Base-by-base conservation (phyloP, 805 yeast species). In the Clavispora santaluciae region DNA sequence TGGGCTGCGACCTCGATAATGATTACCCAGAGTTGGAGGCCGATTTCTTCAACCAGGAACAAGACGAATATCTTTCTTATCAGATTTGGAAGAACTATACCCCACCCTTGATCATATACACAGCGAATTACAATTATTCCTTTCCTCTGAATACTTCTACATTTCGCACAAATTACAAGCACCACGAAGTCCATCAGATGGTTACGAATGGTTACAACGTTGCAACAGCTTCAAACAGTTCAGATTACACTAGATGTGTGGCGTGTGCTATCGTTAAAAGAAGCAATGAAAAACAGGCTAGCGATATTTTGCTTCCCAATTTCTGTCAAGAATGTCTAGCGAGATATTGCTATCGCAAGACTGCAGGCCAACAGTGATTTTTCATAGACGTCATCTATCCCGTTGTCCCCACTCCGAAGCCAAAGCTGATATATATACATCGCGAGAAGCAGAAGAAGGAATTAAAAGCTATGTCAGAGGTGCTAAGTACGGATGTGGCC, bases 211-310 rank as follows among this genome's bases (percentile, higher is more conserved):
- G 84, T 0, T 72, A 64, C 48, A 66, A 68, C 35, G 55, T 81
- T 20, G 81, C 77, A 24, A 72, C 79, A 0, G 56, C 53, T 37
- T 61, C 57, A 10, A 73, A 76, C 43, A 70, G 74, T 3, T 36
- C 50, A 1, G 50, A 59, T 33, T 79, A 62, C 53, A 54, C 69
- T 4, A 58, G 60, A 6, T 81, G 88, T 50, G 46, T 81, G 6
- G 79, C 76, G 1, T 81, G 88, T 58, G 73, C 82, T 0, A 56
- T 79, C 16, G 48, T 79, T 25, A 79, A 79, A 43, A 59, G 85
- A 43, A 8, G 20, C 20, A 28, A 15, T 16, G 31, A 36, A 40
- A 13, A 38, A 37, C 3, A 45, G 20, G 11, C 22, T 40, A 17
- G 21, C 8, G 17, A 23, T 4, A 25, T 17, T 6, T 12, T 5